Evolutionary conservation across 768 basidiomycete genomes (phyloP).

Genomic region (Phlebiopsis gigantea): DNA sequence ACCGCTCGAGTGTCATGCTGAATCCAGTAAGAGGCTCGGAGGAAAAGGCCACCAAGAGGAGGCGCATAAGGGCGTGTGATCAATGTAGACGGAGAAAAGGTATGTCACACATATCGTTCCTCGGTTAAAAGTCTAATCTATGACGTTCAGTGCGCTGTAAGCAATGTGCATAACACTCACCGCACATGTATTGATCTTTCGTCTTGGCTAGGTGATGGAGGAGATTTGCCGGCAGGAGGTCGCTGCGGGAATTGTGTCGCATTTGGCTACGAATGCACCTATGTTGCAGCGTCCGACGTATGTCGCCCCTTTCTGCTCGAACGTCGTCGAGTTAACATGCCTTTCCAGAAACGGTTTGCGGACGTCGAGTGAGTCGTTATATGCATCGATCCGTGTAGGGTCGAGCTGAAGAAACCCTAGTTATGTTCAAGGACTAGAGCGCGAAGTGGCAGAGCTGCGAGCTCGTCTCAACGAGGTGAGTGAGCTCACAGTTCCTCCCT

Average conservation of each 20-base stretch:
- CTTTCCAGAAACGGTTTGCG: constrained; percentile 10
- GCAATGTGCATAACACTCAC: no score
- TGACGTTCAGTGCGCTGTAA: neutral
- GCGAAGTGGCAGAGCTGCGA: neutral
- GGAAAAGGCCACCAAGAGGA: neutral
- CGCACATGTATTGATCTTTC: neutral
- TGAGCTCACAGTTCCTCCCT: neutral
- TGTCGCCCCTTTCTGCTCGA: neutral
- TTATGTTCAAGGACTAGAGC: neutral
- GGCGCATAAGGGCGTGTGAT: constrained; percentile 4
- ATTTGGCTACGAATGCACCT: constrained; percentile 1
- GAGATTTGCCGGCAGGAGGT: neutral
- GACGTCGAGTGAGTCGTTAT: neutral
- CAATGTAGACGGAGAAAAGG: constrained; percentile 7
- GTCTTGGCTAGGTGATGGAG: neutral
- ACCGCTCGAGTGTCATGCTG: neutral
- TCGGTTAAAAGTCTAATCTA: neutral
- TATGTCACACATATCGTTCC: neutral
- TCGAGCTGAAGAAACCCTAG: no score
- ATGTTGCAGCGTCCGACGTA: neutral
- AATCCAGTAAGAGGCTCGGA: neutral
- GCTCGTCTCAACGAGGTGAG: neutral
- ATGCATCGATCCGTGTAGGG: no score
- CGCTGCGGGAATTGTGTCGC: neutral
- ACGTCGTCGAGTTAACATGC: neutral